Base-by-base conservation (phyloP, 2,329 filamentous ascomycete species). In the Alternaria longipes region DNA sequence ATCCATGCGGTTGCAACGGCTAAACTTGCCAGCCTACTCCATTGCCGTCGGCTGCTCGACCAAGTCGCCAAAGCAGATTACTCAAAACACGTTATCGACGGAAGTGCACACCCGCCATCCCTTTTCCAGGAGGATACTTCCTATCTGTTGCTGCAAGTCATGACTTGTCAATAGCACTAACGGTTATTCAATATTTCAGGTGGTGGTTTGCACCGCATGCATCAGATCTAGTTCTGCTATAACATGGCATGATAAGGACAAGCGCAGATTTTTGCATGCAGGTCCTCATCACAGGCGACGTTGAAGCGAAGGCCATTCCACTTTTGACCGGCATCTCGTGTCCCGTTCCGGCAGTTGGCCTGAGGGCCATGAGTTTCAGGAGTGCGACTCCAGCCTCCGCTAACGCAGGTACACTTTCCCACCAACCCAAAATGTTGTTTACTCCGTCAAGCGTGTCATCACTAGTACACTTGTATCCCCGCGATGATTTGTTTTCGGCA, bases 391-490 rank as follows among this genome's bases (percentile, higher is more conserved):
- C 60, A 40, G 58, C 56, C 63, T 65, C 66, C 68, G 66, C 76
- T 78, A 78, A 74, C 68, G 76, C 75, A 78, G 76, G 76, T 78
- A 78, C 76, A 66, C 63, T 56, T 42, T 56, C 67, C 51, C 49
- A 67, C 65, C 63, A 60, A 67, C 71, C 76, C 62, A 73, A 77
- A 72, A 54, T 44, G 74, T 68, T 65, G 64, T 70, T 74, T 77
- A 65, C 72, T 73, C 75, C 76, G 76, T 28, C 59, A 47, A 59
- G 65, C 64, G 64, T 60, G 67, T 67, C 70, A 73, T 68, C 53
- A 59, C 54, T 56, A 50, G 53, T 50, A 55, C 53, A 20, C 44
- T 36, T 44, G 32, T 41, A 55, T 51, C 38, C 62, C 55, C 56
- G 60, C 62, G 55, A 59, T 58, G 45, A 57, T 63, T 71, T 70